These are phyloP conservation scores for Backusella psychrophila DNA, from an alignment of 192 early-diverging fungal species.

Conservation along the genomic window DNA sequence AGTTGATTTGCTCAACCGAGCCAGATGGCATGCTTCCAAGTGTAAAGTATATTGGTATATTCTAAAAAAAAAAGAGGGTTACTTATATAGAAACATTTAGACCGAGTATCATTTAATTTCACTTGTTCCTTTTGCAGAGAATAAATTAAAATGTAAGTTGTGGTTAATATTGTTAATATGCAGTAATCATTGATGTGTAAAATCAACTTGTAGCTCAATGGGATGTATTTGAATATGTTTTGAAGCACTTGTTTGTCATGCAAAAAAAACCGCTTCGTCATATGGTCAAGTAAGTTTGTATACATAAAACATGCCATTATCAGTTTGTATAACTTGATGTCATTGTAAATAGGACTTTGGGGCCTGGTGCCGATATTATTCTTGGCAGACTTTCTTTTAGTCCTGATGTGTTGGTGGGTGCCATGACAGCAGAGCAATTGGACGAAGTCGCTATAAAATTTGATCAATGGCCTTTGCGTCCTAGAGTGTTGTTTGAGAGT, in stretches of 20 bases:
- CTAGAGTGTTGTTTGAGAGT: constrained; percentile 45
- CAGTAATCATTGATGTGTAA: not conserved
- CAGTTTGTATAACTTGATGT: not conserved
- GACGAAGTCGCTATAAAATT: constrained; percentile 50
- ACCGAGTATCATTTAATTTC: constrained; percentile 28
- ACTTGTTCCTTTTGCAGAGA: constrained; percentile 27
- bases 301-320: too few species aligned
- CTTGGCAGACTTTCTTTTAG: constrained; percentile 45
- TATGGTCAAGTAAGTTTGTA: constrained; percentile 35
- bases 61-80: too few species aligned
- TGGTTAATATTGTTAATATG: not conserved
- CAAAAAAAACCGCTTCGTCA: constrained; percentile 27
- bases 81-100: not conserved
- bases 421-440: constrained; percentile 43
- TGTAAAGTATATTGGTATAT: constrained; percentile 10
- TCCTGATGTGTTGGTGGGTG: constrained; percentile 34
- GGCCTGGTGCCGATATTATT: constrained; percentile 53
- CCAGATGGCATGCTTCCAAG: constrained; percentile 20
- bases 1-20: constrained; percentile 2
- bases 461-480: constrained; percentile 54
- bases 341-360: constrained; percentile 37
- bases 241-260: constrained; percentile 38
- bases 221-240: constrained; percentile 43
- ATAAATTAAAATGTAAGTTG: constrained; percentile 21
- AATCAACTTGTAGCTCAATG: constrained; percentile 27